Evolutionary conservation across 2,329 filamentous ascomycete species (phyloP), one percentile per base, ranked within the genome.

Genomic region (Colletotrichum liriopes): DNA sequence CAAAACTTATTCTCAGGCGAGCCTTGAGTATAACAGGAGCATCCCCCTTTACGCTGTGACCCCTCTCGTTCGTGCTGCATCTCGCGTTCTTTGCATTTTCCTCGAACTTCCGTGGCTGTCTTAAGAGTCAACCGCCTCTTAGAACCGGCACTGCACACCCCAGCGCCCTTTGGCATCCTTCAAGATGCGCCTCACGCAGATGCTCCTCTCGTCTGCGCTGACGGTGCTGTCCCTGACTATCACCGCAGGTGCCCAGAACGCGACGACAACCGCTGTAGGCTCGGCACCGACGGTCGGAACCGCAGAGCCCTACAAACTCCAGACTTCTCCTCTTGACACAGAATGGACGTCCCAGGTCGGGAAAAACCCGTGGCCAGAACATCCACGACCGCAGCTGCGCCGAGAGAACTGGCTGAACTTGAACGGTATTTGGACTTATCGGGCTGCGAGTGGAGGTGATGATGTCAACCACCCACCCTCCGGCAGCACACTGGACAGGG

Each of bases 351-450:
- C 83, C 66, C 79, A 84, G 6, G 85, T 89, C 26, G 87, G 88
- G 43, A 87, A 82, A 1, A 80, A 86, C 49, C 87, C 88, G 0
- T 90, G 88, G 88, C 86, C 86, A 1, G 87, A 91, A 60, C 85
- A 91, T 74, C 89, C 89, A 12, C 86, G 89, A 0, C 89, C 89
- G 3, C 88, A 87, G 74, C 84, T 91, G 11, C 84, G 84, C 45
- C 86, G 89, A 5, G 81, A 87, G 5, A 81, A 87, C 3, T 91
- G 89, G 89, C 81, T 87, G 77, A 89, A 83, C 55, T 81, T 91
- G 7, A 90, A 91, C 69, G 89, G 89, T 0, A 84, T 91, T 5
- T 91, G 89, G 89, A 86, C 85, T 2, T 90, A 85, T 77, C 82
- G 83, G 51, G 80, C 80, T 2, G 82, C 82, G n/a, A 41, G 47